Base-by-base conservation (phyloP, 2,329 filamentous ascomycete genomes). In the Colletotrichum musae region DNA sequence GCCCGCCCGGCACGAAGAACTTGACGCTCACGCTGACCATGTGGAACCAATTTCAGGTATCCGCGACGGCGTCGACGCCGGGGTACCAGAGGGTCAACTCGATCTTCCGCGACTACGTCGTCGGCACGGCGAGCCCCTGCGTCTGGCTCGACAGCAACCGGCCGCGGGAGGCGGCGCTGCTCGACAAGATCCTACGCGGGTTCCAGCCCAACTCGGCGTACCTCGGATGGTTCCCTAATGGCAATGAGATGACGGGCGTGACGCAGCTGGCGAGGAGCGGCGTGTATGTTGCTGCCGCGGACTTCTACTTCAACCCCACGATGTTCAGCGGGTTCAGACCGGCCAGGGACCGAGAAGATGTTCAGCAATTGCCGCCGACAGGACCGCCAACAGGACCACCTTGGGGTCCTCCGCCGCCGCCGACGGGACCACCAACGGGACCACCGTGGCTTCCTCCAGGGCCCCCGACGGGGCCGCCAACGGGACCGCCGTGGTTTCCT, bases 281-380 rank as follows among this genome's bases (percentile, higher is more conserved):
- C 2, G 18, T 64, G 15, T 64, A 64, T 16, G 61, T 64, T 0
- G 61, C 36, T 3, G 61, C 61, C 9, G 41, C 61, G 2, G 61
- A 64, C 45, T 64, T 64, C 12, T 64, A 64, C 32, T 64, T 64
- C 53, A 64, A 58, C 21, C 61, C 61, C 4, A 64, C 61, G 2
- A 18, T 64, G 5, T 64, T 64, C 45, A 58, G 61, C 12, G 61
- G 60, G 6, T 41, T 64, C 28, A 58, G 32, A 26, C 36, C 28
- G 3, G 39, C 28, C 3, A 18, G 21, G 4, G 26, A 39, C 26
- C 3, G 18, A 13, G 28, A 51, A 26, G n/a, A 64, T 26, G 15
- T n/a, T 36, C 32, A 36, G 32, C 7, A 36, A 10, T 36, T 36
- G 7, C 32, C 32, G 32, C 32, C 32, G 32, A 12, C 9, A 10